Evolutionary conservation across 2,329 filamentous ascomycete genomes (phyloP), one percentile per base, ranked within the genome.

Genomic region (Xylaria digitata): DNA sequence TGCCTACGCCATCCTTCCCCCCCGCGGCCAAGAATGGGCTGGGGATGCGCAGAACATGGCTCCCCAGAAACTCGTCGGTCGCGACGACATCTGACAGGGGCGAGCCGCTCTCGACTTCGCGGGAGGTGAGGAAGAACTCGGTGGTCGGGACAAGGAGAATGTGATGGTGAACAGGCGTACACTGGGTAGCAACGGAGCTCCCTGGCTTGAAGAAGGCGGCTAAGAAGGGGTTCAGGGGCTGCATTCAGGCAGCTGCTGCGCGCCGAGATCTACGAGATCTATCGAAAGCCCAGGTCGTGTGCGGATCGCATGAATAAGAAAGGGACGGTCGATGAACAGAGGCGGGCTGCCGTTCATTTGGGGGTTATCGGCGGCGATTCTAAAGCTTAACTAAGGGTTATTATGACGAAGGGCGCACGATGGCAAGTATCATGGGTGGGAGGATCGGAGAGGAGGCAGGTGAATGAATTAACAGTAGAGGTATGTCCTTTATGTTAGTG

Each of bases 141-240:
- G 95, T 97, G 61, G 92, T 92, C 53, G 96, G 96, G 43, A 98
- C 95, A 58, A 99, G 90, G 63, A 99, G 88, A 75, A 99, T 89
- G 85, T 98, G 93, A 80, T 97, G 93, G 80, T 96, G 92, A 71
- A 94, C 87, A 62, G 96, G 94, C 70, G 90, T 89, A 85, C 96
- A 98, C 89, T 98, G 95, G 76, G 91, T 85, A 74, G 92, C 91
- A 78, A 97, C 87, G 80, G 93, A 90, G 88, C 94, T 98, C 70
- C 75, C 76, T 56, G 75, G 73, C 85, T 93, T 94, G 87, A 97
- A 97, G 89, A 99, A 98, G 86, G 95, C 94, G 86, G 92, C 91
- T 81, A 99, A 87, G 83, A 97, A 98, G 80, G 96, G 96, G 84
- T 99, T 99, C 90, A 98, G 87, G 85, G 96, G 93, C 90, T 94